These are phyloP conservation scores for Auriscalpium vulgare DNA, from an alignment of 768 basidiomycete species.

Conservation along the genomic window DNA sequence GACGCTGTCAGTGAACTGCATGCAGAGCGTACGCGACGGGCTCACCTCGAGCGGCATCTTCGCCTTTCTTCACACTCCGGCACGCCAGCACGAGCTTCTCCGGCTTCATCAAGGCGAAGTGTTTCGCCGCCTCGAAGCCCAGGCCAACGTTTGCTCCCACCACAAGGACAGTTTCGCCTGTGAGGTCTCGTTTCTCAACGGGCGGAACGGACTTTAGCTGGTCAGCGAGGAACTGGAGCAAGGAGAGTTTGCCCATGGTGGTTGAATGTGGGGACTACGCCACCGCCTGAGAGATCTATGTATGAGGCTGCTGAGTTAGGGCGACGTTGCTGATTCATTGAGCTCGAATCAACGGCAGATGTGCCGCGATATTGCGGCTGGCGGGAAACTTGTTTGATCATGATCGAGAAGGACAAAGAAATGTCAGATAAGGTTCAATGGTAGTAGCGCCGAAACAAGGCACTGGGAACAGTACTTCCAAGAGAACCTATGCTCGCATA, in stretches of 20 bases:
- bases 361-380: too few relatives aligned
- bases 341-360: too few relatives aligned
- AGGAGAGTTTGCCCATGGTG: conserved; percentile 6
- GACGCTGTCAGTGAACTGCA: neutral
- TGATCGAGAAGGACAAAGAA: too few relatives aligned
- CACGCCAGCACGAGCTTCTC: conserved; percentile 10
- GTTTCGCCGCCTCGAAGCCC: conserved; percentile 13
- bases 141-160: conserved; percentile 13
- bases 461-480: too few relatives aligned
- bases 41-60: conserved; percentile 7
- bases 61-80: conserved; percentile 7
- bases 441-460: too few relatives aligned
- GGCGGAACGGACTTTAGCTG: conserved; percentile 6
- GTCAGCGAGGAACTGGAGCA: conserved; percentile 1
- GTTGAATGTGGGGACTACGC: too few relatives aligned
- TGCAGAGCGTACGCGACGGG: neutral
- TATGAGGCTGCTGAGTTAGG: too few relatives aligned
- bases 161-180: conserved; percentile 13
- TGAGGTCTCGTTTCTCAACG: conserved; percentile 3
- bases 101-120: conserved; percentile 14
- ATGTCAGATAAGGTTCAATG: too few relatives aligned
- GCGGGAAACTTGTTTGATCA: too few relatives aligned
- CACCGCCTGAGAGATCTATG: too few relatives aligned
- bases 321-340: too few relatives aligned
- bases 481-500: too few relatives aligned